Evolutionary conservation across 257 asterid genomes (phyloP), one percentile per base, ranked within the genome.

Genomic region (Marsdenia floribunda): DNA sequence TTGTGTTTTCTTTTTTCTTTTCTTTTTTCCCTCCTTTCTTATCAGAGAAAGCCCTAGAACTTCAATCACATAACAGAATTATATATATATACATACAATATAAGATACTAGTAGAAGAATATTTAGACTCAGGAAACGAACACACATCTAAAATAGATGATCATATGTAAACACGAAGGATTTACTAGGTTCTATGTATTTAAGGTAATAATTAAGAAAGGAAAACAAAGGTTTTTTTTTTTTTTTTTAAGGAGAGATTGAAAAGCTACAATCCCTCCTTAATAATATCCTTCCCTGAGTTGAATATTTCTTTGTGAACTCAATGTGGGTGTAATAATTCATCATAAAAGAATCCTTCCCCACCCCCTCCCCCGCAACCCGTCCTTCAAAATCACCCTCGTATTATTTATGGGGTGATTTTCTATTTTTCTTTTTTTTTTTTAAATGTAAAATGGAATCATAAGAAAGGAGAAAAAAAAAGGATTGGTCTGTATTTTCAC

Each of bases 181-280:
- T 70, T 76, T 53, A 76, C 80, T 33, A 58, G 72, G 53, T 64
- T 40, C 33, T 11, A 53, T 53, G 60, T 19, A 21, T 21, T 42
- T 44, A 44, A 44, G 49, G 49, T 7, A 44, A 44, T 5, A 44
- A 44, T 44, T 44, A 38, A 38, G 42, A 38, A n/a, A 24, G 16
- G 47, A 13, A 29, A 53, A 57, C 37, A 29, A 11, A 69, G 14
- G 53, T 5, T 16, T 18, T 65, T 53, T 54, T 54, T 54, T 54
- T 19, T 54, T 18, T 54, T 54, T 4, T 29, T 29, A 53, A 76
- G 79, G 71, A 58, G 72, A 19, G 75, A 58, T 58, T 76, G 75
- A 69, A 29, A 29, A 76, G 63, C 70, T 58, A 44, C 75, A 70
- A 47, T 42, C 11, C 75, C 72, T 54, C 46, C 67, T n/a, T 33